Evolutionary conservation across 371 early-diverging fungal species (phyloP), one percentile per base, ranked within the genome.

Genomic region (Mucor lusitanicus): DNA sequence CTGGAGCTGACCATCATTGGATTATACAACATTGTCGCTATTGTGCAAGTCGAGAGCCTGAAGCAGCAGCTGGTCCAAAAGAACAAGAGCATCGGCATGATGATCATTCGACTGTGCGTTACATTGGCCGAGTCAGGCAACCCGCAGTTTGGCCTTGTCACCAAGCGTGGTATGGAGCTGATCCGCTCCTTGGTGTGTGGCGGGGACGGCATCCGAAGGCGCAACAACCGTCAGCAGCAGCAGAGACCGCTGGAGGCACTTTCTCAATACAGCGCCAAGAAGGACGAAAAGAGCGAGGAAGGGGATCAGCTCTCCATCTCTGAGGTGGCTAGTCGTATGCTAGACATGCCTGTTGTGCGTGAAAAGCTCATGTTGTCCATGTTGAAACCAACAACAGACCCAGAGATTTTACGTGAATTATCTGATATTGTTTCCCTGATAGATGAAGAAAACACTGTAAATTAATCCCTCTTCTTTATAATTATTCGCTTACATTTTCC

Each of bases 1-100:
- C 70, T 88, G 23, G 87, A 88, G 59, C 73, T 83, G 57, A 64
- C 81, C 7, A 72, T 86, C 64, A 78, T 88, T 79, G 86, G 86
- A 6, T 67, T 83, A 25, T 86, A 84, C 71, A 85, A 86, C 62
- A 70, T 86, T 27, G 75, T 84, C 30, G 75, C 75, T 2, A 77
- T 88, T 53, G 73, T 80, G 0, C 40, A 42, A 19, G 23, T 32
- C 0, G 79, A 75, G 13, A 62, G 65, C 13, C 65, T 78, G 56
- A 79, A 73, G 63, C 82, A 76, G 63, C 78, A 76, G 59, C 55
- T 70, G 30, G 72, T 71, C 59, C 74, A 64, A 53, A 70, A 28
- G 62, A 85, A 71, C 67, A 80, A 72, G 69, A 82, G 76, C 50
- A 77, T 72, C 30, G 79, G 61, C 0, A 80, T 81, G 82, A 78